Base-by-base conservation (phyloP, 2,329 filamentous ascomycete species). In the Xylaria sp. region DNA sequence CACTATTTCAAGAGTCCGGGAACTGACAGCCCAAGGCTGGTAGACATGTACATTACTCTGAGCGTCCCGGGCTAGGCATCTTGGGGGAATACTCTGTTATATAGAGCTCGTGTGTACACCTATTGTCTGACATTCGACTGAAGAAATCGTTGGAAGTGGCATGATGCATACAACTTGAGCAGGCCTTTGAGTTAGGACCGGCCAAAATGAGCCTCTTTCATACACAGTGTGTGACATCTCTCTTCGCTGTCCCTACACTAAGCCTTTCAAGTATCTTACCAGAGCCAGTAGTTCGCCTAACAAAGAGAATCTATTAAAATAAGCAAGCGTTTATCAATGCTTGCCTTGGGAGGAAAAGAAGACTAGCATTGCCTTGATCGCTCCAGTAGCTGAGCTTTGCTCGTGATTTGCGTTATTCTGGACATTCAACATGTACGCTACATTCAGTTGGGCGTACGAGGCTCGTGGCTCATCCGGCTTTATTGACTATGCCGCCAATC, bases 1-100 rank as follows among this genome's bases (percentile, higher is more conserved):
- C 4, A 85, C 87, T 11, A 84, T 92, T 7, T 74, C 71, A 42
- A 82, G 91, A 68, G 91, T 92, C 5, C 80, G 84, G 72, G 84
- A 91, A 74, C 81, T 96, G 78, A 89, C 86, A 70, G 85, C 81
- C 73, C 91, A 95, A 78, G 92, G 92, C 2, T 95, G 92, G 92
- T 96, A 71, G 50, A 46, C 28, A 45, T 70, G 67, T 70, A 68
- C 62, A 65, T 11, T 67, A 61, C 50, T 21, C 54, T 19, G 40
- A 60, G 53, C 43, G 38, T 31, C 50, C 45, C 45, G 46, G 50
- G 28, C 46, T 40, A 42, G 57, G 35, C 42, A 25, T 61, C 25
- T 52, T n/a, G n/a, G n/a, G 43, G 28, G 55, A 31, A 15, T 31
- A 17, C 28, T 35, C 49, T 64, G 56, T 63, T 37, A 64, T 55